Evolutionary conservation across 208 protist genomes (phyloP).

Genomic region (Trypanosoma rangeli): DNA sequence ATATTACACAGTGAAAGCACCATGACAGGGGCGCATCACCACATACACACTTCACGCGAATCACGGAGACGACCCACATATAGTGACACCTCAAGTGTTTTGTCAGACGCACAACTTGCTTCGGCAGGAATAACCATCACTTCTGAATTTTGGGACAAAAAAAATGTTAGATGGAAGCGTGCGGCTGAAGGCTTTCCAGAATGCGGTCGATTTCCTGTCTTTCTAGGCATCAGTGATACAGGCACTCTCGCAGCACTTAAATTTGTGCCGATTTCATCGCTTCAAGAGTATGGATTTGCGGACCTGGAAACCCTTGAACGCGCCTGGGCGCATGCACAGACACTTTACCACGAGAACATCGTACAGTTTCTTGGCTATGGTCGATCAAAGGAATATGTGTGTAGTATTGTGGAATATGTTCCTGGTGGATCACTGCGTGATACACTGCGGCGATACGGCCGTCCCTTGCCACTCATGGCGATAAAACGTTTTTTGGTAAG

Average conservation of each 20-base stretch:
- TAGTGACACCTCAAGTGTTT: neutral
- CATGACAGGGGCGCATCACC: too few relatives aligned
- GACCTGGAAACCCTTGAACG: neutral
- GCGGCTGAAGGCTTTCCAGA: neutral
- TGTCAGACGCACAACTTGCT: neutral
- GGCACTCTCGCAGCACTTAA: constrained; percentile 19
- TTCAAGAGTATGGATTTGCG: neutral
- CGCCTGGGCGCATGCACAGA: constrained; percentile 14
- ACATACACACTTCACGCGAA: too few relatives aligned
- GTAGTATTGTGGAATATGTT: constrained; percentile 42
- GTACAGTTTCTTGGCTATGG: constrained; percentile 35
- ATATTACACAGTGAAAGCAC: too few relatives aligned
- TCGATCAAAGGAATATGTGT: constrained; percentile 24
- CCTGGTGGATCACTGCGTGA: constrained; percentile 38
- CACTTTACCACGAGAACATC: constrained; percentile 49
- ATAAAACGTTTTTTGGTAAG: constrained; percentile 39
- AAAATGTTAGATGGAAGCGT: constrained; percentile 2
- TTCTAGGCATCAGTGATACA: constrained; percentile 20
- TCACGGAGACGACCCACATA: neutral
- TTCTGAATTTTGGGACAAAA: constrained; percentile 9
- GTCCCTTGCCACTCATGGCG: constrained; percentile 27
- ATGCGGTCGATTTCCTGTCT: constrained; percentile 6
- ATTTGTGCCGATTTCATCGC: neutral
- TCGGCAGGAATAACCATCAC: neutral
- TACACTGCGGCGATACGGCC: constrained; percentile 33